phyloP scores from a whole-genome alignment of 2,329 filamentous ascomycete species.

The Verruconis gallopava region DNA sequence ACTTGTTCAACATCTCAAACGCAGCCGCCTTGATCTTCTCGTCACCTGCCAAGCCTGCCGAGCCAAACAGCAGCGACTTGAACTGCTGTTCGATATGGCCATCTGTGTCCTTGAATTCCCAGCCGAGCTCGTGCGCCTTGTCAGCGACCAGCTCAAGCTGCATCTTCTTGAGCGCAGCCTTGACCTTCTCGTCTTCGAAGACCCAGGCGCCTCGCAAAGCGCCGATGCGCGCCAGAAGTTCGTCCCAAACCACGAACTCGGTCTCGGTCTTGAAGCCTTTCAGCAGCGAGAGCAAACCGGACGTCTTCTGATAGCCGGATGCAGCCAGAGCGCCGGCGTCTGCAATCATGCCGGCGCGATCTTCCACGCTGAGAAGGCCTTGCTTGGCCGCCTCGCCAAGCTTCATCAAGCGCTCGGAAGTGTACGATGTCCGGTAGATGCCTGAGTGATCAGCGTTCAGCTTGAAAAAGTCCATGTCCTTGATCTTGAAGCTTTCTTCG shows the following conservation, averaged over 20 bases:
- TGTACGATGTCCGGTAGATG: slow-evolving; percentile 83
- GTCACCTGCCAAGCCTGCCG: slow-evolving; percentile 70
- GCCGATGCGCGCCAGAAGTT: slow-evolving; percentile 67
- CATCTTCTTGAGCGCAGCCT: slow-evolving; percentile 70
- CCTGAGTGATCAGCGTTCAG: slow-evolving; percentile 89
- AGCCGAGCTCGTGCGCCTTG: slow-evolving; percentile 78
- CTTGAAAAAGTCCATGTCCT: slow-evolving; percentile 83
- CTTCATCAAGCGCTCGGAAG: slow-evolving; percentile 70
- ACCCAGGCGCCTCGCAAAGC: slow-evolving; percentile 78
- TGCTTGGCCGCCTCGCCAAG: slow-evolving; percentile 75
- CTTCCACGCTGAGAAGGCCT: slow-evolving; percentile 71
- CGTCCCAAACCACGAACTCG: slow-evolving; percentile 91
- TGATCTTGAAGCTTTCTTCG: slow-evolving; percentile 64
- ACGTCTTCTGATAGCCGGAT: slow-evolving; percentile 88
- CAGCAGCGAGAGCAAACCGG: slow-evolving; percentile 71
- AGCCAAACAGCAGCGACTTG: slow-evolving; percentile 81
- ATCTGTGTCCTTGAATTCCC: slow-evolving; percentile 73
- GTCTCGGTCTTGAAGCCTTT: slow-evolving; percentile 71
- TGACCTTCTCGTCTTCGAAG: slow-evolving; percentile 63
- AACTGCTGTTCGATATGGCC: slow-evolving; percentile 88
- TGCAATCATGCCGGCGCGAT: slow-evolving; percentile 79
- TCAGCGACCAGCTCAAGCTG: slow-evolving; percentile 62
- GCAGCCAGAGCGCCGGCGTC: slow-evolving; percentile 82
- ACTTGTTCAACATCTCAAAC: slow-evolving; percentile 83
- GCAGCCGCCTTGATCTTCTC: slow-evolving; percentile 64